Base-by-base conservation (phyloP, 164 flowering plant genomes). In the Houttuynia cordata region DNA sequence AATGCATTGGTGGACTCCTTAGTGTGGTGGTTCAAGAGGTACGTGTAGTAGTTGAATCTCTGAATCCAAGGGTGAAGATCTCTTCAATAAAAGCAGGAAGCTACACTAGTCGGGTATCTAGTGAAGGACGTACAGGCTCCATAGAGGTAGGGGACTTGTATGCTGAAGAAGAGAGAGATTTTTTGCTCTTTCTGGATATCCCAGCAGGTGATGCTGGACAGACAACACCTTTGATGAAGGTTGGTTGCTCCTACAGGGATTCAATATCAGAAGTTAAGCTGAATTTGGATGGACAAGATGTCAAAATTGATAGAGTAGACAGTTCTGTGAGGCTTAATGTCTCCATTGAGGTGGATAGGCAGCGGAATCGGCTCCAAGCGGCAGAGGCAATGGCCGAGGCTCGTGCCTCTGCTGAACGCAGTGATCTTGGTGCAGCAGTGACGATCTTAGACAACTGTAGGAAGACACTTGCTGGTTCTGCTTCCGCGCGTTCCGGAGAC, bases 141-240 rank as follows among this genome's bases (percentile, higher is more conserved):
- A 75, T 93, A n/a, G 71, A 76, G 51, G 81, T 83, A 55, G 98
- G 96, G 25, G 94, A 86, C 62, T 62, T 93, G 70, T 93, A 93
- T 75, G 98, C 98, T 15, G 94, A 93, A 58, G 99, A 93, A 71
- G 89, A 88, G 72, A 75, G 97, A 64, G 91, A 93, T 65, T 93
- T 93, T 73, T 64, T 87, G 55, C 83, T 85, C 20, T 70, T 73
- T 4, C 42, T 86, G 23, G 68, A 83, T 60, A 62, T 93, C 64
- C 94, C 98, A 10, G 75, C 66, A n/a, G 73, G 73, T 56, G 67
- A 62, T 47, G 65, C 70, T 13, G 40, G 60, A 12, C 62, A 64
- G 19, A 79, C 73, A 39, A 79, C 60, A 70, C 54, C 83, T 14
- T 64, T 93, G 60, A 49, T 93, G 41, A 86, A 73, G 60, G 85